A percentile compares a stretch with the other conserved stretches of the same genome.
Evolutionary conservation across 2,329 filamentous ascomycete species (phyloP).

Genomic region (Neonectria hederae): DNA sequence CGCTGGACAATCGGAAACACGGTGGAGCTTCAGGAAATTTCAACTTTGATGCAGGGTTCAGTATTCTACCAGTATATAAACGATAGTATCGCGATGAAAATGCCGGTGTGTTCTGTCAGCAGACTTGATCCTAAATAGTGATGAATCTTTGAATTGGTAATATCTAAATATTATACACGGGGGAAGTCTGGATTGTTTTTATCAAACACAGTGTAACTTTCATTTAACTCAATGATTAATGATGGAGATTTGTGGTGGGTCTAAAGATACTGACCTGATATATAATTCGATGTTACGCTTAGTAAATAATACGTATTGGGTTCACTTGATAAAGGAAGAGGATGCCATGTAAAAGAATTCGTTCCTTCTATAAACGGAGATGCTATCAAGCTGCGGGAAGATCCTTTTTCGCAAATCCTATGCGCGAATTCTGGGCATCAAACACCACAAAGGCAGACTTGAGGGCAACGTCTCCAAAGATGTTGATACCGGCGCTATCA

Average conservation of each 20-base stretch:
- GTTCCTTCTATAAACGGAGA: neutral
- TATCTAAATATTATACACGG: too few species aligned
- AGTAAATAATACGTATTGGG: neutral
- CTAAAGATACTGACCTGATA: neutral
- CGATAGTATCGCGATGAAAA: too few species aligned
- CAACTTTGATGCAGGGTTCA: neutral
- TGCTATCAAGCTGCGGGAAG: neutral
- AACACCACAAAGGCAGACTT: conserved; percentile 69
- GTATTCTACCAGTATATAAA: too few species aligned
- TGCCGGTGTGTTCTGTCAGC: too few species aligned
- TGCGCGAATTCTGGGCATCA: conserved; percentile 48
- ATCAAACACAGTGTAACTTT: too few species aligned
- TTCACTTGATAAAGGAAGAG: neutral
- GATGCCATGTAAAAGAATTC: neutral
- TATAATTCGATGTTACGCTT: neutral
- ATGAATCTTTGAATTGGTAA: too few species aligned
- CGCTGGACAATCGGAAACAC: too few species aligned
- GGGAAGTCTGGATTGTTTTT: too few species aligned
- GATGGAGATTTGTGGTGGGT: too few species aligned
- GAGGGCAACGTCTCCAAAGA: conserved; percentile 71
- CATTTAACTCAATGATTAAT: too few species aligned
- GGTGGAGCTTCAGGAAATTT: neutral
- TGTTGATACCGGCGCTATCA: conserved; percentile 55
- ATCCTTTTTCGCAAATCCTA: conserved; percentile 36
- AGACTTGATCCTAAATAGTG: too few species aligned